Conservation (phyloP, 148 eudicot genomes). For the Rhododendron mucronatum region DNA sequence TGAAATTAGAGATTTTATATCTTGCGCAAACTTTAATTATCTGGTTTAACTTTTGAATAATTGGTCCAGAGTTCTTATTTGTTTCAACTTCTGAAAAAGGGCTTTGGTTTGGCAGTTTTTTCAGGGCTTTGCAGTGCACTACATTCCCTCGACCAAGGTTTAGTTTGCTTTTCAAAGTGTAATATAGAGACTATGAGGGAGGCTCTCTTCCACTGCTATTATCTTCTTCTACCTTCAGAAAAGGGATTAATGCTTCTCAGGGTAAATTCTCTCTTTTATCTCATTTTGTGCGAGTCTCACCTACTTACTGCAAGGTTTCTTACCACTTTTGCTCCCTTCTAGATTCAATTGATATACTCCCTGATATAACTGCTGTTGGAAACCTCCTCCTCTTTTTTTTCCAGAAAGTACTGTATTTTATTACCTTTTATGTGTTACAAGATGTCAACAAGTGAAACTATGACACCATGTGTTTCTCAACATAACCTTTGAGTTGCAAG, state of each 20-base stretch:
- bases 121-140: conserved; percentile 63
- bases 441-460: background rate
- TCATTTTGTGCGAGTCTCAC: background rate
- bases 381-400: background rate
- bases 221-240: conserved; percentile 75
- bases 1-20: background rate
- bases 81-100: conserved; percentile 10
- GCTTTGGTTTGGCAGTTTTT: conserved; percentile 48
- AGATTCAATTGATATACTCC: background rate
- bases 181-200: conserved; percentile 57
- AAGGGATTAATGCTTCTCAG: conserved; percentile 70
- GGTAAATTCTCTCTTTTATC: conserved; percentile 33
- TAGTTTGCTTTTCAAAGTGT: conserved; percentile 72
- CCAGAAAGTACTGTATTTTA: background rate
- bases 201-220: conserved; percentile 57
- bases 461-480: background rate
- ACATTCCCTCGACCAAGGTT: conserved; percentile 63
- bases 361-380: background rate
- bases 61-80: background rate
- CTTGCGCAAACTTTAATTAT: background rate
- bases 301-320: background rate
- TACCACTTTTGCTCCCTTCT: background rate
- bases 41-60: background rate
- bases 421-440: background rate
- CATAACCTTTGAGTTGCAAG: conserved; percentile 3